Percentiles rank a stretch among this genome's conserved stretches.
phyloP scores from a whole-genome alignment of 2,329 filamentous ascomycete species.

The Cladosporium colombiae region DNA sequence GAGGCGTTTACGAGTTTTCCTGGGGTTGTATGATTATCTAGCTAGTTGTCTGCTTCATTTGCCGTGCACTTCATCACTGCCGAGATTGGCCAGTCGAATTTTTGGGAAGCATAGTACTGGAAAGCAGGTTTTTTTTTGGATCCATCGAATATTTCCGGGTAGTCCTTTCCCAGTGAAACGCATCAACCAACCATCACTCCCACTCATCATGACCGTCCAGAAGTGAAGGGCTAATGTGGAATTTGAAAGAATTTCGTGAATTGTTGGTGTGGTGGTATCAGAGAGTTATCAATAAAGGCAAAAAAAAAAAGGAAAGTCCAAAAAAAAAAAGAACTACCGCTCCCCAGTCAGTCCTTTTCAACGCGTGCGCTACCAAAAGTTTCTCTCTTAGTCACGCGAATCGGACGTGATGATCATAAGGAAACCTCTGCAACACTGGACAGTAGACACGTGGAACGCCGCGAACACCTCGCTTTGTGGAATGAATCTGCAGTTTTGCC shows the following conservation, averaged over 20 bases:
- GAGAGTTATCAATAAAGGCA: not conserved
- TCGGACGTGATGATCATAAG: not conserved
- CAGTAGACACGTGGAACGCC: slow-evolving; percentile 16
- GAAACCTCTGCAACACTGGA: not conserved
- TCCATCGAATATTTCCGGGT: not conserved
- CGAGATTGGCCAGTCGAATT: not conserved
- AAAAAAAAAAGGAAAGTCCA: not conserved
- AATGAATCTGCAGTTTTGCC: not conserved
- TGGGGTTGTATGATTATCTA: not conserved
- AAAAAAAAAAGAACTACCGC: not conserved
- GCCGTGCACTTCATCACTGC: not conserved
- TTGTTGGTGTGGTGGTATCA: slow-evolving; percentile 6
- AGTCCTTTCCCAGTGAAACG: no score
- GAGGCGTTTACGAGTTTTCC: not conserved
- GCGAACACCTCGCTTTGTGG: slow-evolving; percentile 17
- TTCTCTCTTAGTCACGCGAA: not conserved
- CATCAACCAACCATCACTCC: no score
- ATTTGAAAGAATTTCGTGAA: not conserved
- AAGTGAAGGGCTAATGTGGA: not conserved
- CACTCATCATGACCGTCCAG: no score
- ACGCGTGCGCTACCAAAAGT: not conserved
- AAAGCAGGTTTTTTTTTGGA: not conserved
- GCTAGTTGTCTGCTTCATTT: not conserved
- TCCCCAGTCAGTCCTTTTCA: not conserved
- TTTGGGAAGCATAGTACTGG: slow-evolving; percentile 9